These are phyloP conservation scores for Suillus clintonianus DNA, from an alignment of 768 basidiomycete genomes.

Conservation along the genomic window DNA sequence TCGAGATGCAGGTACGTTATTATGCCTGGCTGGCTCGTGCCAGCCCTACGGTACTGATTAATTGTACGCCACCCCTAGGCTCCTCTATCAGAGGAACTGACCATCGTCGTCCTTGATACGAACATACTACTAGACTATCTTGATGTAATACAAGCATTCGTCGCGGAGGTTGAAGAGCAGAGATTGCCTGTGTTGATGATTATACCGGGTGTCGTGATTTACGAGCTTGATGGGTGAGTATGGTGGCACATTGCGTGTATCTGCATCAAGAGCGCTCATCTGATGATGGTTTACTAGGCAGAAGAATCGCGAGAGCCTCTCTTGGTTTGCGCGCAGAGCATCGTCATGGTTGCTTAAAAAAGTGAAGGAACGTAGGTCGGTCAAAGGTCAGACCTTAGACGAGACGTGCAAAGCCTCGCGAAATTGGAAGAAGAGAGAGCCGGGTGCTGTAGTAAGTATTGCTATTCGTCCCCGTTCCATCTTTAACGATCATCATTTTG, in stretches of 20 bases:
- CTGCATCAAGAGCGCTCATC: slow-evolving; percentile 1
- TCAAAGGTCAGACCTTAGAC: slow-evolving; percentile 62
- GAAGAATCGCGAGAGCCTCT: slow-evolving; percentile 42
- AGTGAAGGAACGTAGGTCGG: slow-evolving; percentile 53
- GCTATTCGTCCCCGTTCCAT: not conserved
- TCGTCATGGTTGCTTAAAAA: slow-evolving; percentile 68
- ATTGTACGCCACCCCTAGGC: slow-evolving; percentile 30
- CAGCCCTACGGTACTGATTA: not conserved
- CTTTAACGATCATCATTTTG: not conserved
- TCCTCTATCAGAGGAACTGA: slow-evolving; percentile 41
- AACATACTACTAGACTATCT: slow-evolving; percentile 75
- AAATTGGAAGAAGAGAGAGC: slow-evolving; percentile 58
- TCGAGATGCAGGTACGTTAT: slow-evolving; percentile 68
- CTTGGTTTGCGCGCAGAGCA: slow-evolving; percentile 70
- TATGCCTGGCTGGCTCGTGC: not conserved
- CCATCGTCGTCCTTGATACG: slow-evolving; percentile 72
- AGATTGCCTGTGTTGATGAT: slow-evolving; percentile 58
- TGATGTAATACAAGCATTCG: slow-evolving; percentile 63
- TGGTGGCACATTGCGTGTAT: slow-evolving; percentile 1
- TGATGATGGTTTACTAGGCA: slow-evolving; percentile 29
- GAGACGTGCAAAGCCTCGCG: slow-evolving; percentile 63
- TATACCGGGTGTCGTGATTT: slow-evolving; percentile 73
- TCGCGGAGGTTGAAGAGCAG: slow-evolving; percentile 56
- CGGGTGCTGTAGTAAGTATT: slow-evolving; percentile 42
- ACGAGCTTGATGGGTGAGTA: slow-evolving; percentile 73